phyloP scores from a whole-genome alignment of 1,284 basidiomycete species.

The Sphagnurus paluster region DNA sequence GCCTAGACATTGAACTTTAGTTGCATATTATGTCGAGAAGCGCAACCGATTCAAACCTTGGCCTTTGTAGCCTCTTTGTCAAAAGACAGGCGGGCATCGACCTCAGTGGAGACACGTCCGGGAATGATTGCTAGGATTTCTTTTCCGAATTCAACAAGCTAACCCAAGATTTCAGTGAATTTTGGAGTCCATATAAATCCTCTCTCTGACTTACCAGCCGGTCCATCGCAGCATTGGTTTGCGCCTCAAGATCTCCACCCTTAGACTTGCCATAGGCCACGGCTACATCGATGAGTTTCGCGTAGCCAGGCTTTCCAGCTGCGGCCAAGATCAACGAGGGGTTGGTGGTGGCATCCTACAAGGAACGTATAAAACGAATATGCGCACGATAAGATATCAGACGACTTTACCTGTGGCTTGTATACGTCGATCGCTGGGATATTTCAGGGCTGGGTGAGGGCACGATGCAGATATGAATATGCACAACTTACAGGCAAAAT shows the following conservation, averaged over 20 bases:
- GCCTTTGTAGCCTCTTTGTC: conserved; percentile 91
- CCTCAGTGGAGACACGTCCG: conserved; percentile 98
- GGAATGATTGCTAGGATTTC: conserved; percentile 96
- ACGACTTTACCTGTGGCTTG: conserved; percentile 76
- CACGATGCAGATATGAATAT: not conserved
- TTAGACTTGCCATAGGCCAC: conserved; percentile 83
- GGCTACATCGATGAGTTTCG: conserved; percentile 82
- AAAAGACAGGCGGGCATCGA: conserved; percentile 96
- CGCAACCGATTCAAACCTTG: conserved; percentile 67
- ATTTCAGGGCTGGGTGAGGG: conserved; percentile 14
- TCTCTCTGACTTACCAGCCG: conserved; percentile 63
- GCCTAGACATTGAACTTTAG: conserved; percentile 51
- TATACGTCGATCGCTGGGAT: conserved; percentile 80
- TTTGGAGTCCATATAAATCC: conserved; percentile 2
- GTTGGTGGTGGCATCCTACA: conserved; percentile 91
- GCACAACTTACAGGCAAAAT: conserved; percentile 70
- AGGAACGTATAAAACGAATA: conserved; percentile 10
- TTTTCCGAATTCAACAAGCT: conserved; percentile 97
- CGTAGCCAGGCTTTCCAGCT: conserved; percentile 87
- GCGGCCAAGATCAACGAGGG: conserved; percentile 93
- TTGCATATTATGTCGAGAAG: conserved; percentile 3
- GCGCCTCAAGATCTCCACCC: conserved; percentile 70
- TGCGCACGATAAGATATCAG: conserved; percentile 6
- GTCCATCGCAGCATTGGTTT: conserved; percentile 82
- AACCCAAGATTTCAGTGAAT: conserved; percentile 10